These are phyloP conservation scores for Euptelea pleiosperma DNA, from an alignment of 164 flowering plant species.

Conservation along the genomic window DNA sequence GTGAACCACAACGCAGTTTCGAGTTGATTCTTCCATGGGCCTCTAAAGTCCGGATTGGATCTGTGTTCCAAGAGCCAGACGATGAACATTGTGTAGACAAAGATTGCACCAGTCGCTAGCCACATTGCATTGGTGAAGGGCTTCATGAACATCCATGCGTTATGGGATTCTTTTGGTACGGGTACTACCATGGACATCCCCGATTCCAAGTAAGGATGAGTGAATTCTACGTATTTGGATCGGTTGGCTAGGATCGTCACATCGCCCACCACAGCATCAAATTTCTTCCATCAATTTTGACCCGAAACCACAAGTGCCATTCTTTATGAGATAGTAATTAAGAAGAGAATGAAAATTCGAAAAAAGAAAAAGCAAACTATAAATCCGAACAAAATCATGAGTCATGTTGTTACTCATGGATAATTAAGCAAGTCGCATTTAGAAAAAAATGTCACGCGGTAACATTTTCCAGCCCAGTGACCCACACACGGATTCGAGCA, in stretches of 20 bases:
- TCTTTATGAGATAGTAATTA: too few relatives aligned
- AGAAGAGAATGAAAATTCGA: too few relatives aligned
- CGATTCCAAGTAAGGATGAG: slow-evolving; percentile 48
- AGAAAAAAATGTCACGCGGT: too few relatives aligned
- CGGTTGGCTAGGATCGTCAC: slow-evolving; percentile 41
- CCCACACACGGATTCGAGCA: too few relatives aligned
- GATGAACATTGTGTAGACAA: slow-evolving; percentile 31
- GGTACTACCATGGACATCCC: slow-evolving; percentile 45
- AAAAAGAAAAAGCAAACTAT: neutral
- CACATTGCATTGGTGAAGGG: slow-evolving; percentile 55
- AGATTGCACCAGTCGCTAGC: slow-evolving; percentile 28
- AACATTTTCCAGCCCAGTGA: too few relatives aligned
- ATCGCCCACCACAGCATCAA: slow-evolving; percentile 49
- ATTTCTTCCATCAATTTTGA: slow-evolving; percentile 9
- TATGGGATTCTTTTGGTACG: slow-evolving; percentile 12
- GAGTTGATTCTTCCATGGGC: slow-evolving; percentile 38
- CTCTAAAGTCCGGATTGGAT: slow-evolving; percentile 42
- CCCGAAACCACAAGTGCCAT: neutral
- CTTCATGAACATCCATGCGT: slow-evolving; percentile 39
- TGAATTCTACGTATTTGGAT: slow-evolving; percentile 39
- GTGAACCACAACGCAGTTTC: slow-evolving; percentile 53
- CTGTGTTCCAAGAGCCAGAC: slow-evolving; percentile 40
- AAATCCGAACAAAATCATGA: too few relatives aligned
- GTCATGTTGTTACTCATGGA: too few relatives aligned
- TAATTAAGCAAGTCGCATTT: too few relatives aligned